Evolutionary conservation across 1,284 basidiomycete genomes (phyloP).

Genomic region (Caloboletus firmus): DNA sequence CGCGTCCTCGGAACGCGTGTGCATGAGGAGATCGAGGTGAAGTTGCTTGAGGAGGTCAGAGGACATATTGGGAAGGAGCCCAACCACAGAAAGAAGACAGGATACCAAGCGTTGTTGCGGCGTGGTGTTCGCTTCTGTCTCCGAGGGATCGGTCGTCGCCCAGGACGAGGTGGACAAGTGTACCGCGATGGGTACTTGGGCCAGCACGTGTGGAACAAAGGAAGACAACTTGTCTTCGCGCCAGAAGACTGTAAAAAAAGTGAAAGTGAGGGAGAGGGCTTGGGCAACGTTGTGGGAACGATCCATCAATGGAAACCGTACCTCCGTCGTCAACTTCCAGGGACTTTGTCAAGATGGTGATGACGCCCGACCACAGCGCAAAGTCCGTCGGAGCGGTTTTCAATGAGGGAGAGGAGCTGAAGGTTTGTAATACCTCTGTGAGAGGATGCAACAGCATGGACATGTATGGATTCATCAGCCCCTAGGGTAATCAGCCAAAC

Average conservation of each 20-base stretch:
- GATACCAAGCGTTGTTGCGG: constrained; percentile 14
- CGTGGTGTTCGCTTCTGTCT: not conserved
- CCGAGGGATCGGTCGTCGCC: not conserved
- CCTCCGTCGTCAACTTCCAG: constrained; percentile 81
- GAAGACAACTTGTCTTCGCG: constrained; percentile 72
- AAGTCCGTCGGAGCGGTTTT: constrained; percentile 29
- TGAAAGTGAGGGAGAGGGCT: not conserved
- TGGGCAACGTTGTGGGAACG: not conserved
- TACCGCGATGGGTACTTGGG: constrained; percentile 24
- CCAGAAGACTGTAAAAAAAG: constrained; percentile 71
- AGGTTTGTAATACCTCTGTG: constrained; percentile 61
- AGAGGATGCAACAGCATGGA: constrained; percentile 72
- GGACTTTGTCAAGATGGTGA: constrained; percentile 68
- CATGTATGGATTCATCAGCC: constrained; percentile 90
- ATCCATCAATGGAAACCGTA: constrained; percentile 37
- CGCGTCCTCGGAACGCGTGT: constrained; percentile 79
- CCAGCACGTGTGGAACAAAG: constrained; percentile 27
- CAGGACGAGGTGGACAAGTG: constrained; percentile 6
- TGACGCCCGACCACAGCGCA: constrained; percentile 64
- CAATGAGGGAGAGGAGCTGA: constrained; percentile 22
- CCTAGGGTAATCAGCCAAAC: constrained; percentile 42
- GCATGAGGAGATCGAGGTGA: constrained; percentile 85
- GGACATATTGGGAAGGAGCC: constrained; percentile 22
- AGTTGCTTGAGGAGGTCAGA: constrained; percentile 67
- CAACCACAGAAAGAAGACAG: constrained; percentile 23